Conservation (phyloP, 345 rosid species). For the Eucalyptus rudis region DNA sequence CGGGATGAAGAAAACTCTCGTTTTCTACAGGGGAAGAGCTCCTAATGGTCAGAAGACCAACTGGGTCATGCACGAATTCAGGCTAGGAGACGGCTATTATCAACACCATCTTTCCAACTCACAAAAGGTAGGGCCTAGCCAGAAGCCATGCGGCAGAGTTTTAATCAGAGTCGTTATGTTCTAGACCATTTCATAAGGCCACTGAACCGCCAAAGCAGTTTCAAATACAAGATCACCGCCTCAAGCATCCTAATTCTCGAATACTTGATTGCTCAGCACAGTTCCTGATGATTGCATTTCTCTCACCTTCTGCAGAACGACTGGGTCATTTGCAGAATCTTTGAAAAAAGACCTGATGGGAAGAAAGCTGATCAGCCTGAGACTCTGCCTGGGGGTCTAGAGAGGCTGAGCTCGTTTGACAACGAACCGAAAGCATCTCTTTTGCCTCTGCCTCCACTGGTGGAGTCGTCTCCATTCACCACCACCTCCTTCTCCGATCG, state of each 20-base stretch:
- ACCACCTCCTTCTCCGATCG: not conserved
- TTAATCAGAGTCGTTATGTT: conserved; percentile 36
- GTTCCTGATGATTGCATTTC: not conserved
- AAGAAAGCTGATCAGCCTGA: conserved; percentile 54
- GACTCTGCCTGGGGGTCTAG: not conserved
- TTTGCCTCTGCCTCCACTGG: conserved; percentile 42
- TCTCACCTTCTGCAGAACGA: conserved; percentile 43
- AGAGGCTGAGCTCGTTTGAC: conserved; percentile 17
- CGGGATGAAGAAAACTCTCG: conserved; percentile 96
- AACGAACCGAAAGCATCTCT: conserved; percentile 16
- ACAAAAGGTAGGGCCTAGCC: not conserved
- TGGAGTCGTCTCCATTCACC: conserved; percentile 19
- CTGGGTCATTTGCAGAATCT: conserved; percentile 87
- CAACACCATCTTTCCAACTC: not conserved
- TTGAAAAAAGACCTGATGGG: conserved; percentile 60
- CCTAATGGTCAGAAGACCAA: conserved; percentile 71
- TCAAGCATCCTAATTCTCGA: not conserved
- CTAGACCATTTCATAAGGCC: not conserved
- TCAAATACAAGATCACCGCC: not conserved
- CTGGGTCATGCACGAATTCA: conserved; percentile 92
- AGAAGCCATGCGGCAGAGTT: not conserved
- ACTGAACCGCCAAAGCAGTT: not conserved
- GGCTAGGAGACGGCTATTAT: conserved; percentile 21
- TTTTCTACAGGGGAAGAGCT: conserved; percentile 84
- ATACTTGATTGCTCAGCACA: not conserved